phyloP scores from a whole-genome alignment of 208 protist genomes.

The Porcisia hertigi region DNA sequence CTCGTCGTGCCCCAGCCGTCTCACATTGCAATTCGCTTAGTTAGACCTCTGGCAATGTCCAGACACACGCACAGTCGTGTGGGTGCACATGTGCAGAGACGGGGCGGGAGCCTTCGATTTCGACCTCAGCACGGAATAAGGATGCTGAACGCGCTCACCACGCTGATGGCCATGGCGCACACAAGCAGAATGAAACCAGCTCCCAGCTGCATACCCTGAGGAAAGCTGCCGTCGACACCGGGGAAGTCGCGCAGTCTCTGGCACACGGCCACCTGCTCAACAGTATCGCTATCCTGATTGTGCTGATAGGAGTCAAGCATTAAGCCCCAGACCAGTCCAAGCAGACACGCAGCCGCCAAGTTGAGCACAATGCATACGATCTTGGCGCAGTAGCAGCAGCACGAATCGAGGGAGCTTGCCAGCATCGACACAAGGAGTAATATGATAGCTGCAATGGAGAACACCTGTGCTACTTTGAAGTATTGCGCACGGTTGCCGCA shows the following conservation, averaged over 20 bases:
- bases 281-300: conserved; percentile 12
- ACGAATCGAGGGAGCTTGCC: conserved; percentile 19
- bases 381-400: conserved; percentile 44
- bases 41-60: background rate
- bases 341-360: conserved; percentile 15
- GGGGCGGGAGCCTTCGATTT: background rate
- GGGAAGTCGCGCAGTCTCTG: conserved; percentile 23
- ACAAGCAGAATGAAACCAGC: conserved; percentile 47
- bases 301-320: conserved; percentile 41
- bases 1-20: too few relatives aligned
- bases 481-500: conserved; percentile 26
- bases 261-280: conserved; percentile 6
- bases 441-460: conserved; percentile 32
- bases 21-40: too few relatives aligned
- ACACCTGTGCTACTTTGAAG: conserved; percentile 45
- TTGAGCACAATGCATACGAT: conserved; percentile 37
- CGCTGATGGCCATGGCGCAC: conserved; percentile 25
- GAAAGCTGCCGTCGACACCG: conserved; percentile 12
- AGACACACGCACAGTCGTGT: background rate
- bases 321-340: conserved; percentile 41
- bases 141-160: conserved; percentile 44
- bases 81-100: background rate
- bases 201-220: conserved; percentile 37
- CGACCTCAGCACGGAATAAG: conserved; percentile 30
- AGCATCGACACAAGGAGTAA: conserved; percentile 24